Conservation (phyloP, 1,284 basidiomycete genomes). For the Apiotrichum montevideense region DNA sequence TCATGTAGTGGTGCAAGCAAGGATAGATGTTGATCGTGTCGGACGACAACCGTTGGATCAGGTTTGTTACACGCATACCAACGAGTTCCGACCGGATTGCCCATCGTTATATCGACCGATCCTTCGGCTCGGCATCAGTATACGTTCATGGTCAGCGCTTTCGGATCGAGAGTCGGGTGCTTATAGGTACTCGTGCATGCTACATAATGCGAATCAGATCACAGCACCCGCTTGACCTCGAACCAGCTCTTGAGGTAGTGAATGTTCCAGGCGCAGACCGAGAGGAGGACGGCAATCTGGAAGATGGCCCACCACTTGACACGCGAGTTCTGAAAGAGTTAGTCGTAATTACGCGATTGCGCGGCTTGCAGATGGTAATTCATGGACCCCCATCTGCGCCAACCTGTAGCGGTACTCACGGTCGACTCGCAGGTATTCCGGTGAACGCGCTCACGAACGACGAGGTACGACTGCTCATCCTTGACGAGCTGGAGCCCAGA, state of each 20-base stretch:
- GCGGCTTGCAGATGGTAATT: not conserved
- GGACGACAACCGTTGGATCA: too few species aligned
- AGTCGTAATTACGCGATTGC: too few species aligned
- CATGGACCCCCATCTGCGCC: not conserved
- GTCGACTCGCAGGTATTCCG: conserved; percentile 58
- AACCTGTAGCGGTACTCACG: conserved; percentile 29
- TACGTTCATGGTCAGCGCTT: too few species aligned
- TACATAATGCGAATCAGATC: conserved; percentile 14
- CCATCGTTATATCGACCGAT: too few species aligned
- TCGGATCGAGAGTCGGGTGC: too few species aligned
- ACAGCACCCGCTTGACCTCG: conserved; percentile 89
- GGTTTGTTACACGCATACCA: too few species aligned
- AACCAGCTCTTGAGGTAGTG: conserved; percentile 93
- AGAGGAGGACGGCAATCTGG: conserved; percentile 79
- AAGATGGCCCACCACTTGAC: conserved; percentile 99
- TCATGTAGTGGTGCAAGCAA: too few species aligned
- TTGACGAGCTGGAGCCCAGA: conserved; percentile 82
- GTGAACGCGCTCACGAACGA: conserved; percentile 86
- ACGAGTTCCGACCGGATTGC: too few species aligned
- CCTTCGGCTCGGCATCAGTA: too few species aligned
- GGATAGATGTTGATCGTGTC: too few species aligned
- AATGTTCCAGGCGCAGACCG: conserved; percentile 92
- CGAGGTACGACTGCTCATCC: conserved; percentile 98
- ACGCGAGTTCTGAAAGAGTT: conserved; percentile 60
- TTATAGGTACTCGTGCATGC: conserved; percentile 2